Evolutionary conservation across 2,329 filamentous ascomycete species (phyloP), one percentile per base, ranked within the genome.

Genomic region (Leptographium galeiforme): DNA sequence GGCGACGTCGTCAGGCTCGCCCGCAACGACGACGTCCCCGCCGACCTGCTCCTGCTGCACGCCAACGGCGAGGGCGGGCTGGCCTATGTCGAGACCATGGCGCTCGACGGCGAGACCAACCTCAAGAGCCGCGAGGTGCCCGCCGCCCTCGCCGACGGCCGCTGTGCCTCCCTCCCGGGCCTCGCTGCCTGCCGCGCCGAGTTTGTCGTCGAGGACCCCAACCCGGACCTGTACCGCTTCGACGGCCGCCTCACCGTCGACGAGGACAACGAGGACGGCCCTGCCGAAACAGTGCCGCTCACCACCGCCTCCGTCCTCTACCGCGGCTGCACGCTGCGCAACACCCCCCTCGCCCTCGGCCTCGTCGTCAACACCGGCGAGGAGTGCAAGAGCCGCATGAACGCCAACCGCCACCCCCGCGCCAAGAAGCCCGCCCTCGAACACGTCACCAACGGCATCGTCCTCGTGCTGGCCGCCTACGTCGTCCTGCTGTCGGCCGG

Each of bases 41-140:
- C 91, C 36, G 91, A 97, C 63, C 70, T 95, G 50, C 76, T 89
- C 2, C 71, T 97, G 38, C 71, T 96, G 19, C 79, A 91, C 62
- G 86, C 87, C 2, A 78, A 81, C 53, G 89, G 86, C 13, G 81
- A 86, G 54, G 88, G 91, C 57, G 84, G 81, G 8, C 70, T 93
- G 51, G 90, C 90, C 0, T 95, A 87, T 60, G 79, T 90, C 51
- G 87, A 91, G 60, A 91, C 87, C 1, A 89, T 90, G 85, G 87
- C 86, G 2, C 70, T 91, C 10, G 87, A 91, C 59, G 87, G 87
- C 48, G 87, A 91, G 67, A 91, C 86, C 1, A 90, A 87, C 57
- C 72, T 91, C 30, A 90, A 91, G 67, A 85, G 76, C 65, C 89
- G 87, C 67, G 82, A 86, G 63, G 73, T 79, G 0, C 74, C 85